phyloP scores from a whole-genome alignment of 805 yeast genomes.

The Brettanomyces custersianus region DNA sequence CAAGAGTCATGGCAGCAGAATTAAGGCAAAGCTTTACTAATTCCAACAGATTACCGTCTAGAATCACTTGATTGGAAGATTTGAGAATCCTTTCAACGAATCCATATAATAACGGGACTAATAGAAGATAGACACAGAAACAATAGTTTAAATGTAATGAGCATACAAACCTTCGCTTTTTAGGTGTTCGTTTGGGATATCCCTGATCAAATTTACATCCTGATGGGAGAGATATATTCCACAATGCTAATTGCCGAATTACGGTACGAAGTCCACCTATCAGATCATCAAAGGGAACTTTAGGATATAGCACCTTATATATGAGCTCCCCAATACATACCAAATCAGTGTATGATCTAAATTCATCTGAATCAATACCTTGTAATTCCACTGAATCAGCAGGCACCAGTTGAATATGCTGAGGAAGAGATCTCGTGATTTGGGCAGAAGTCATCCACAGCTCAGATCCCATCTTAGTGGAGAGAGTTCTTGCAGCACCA shows the following conservation, averaged over 20 bases:
- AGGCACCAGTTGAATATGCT: slow-evolving; percentile 4
- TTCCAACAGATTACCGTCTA: slow-evolving; percentile 12
- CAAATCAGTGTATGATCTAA: slow-evolving; percentile 13
- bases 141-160: slow-evolving; percentile 20
- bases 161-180: slow-evolving; percentile 13
- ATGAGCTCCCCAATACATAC: slow-evolving; percentile 17
- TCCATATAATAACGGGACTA: slow-evolving; percentile 18
- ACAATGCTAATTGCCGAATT: slow-evolving; percentile 14
- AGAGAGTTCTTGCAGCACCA: slow-evolving; percentile 17
- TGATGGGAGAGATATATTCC: slow-evolving; percentile 17
- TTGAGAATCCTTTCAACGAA: slow-evolving; percentile 12
- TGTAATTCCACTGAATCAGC: background rate
- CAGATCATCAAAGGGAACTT: slow-evolving; percentile 7
- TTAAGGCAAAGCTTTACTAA: slow-evolving; percentile 17
- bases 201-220: slow-evolving; percentile 5
- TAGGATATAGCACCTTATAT: slow-evolving; percentile 13
- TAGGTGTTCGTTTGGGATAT: slow-evolving; percentile 3
- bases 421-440: slow-evolving; percentile 13
- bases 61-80: slow-evolving; percentile 3
- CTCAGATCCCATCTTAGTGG: slow-evolving; percentile 20
- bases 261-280: slow-evolving; percentile 11
- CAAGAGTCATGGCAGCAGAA: slow-evolving; percentile 14
- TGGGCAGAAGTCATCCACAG: slow-evolving; percentile 10
- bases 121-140: slow-evolving; percentile 20
- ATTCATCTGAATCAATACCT: slow-evolving; percentile 7